Evolutionary conservation across 2,329 filamentous ascomycete species (phyloP).

Genomic region (Phyllosticta ampelicida): DNA sequence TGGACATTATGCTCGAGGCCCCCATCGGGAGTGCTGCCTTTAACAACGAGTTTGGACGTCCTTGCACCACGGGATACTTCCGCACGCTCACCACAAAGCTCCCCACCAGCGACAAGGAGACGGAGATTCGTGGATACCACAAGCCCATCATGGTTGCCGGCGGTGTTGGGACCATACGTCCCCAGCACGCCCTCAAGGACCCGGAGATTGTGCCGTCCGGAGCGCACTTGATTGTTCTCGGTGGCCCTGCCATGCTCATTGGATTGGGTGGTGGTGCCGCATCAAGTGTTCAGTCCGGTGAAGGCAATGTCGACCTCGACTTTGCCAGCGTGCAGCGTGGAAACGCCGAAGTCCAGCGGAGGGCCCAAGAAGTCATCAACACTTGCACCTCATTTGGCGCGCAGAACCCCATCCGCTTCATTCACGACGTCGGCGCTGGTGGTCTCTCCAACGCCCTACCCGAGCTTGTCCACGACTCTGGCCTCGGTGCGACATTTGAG

Average conservation of each 20-base stretch:
- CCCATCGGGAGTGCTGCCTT: constrained; percentile 91
- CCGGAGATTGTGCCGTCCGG: constrained; percentile 68
- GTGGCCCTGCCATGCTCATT: constrained; percentile 95
- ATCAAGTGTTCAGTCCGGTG: constrained; percentile 78
- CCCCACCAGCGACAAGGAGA: constrained; percentile 47
- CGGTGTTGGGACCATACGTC: constrained; percentile 83
- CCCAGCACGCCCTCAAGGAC: constrained; percentile 81
- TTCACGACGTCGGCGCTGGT: constrained; percentile 94
- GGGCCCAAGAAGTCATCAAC: constrained; percentile 97
- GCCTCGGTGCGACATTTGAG: constrained; percentile 83
- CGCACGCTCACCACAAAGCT: constrained; percentile 71
- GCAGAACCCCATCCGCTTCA: constrained; percentile 86
- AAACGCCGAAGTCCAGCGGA: constrained; percentile 90
- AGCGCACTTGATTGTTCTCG: constrained; percentile 85
- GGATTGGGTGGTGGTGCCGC: constrained; percentile 91
- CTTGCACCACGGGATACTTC: constrained; percentile 82
- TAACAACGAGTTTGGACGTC: constrained; percentile 96
- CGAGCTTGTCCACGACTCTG: constrained; percentile 84
- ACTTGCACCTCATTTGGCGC: constrained; percentile 75
- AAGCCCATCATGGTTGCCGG: constrained; percentile 99
- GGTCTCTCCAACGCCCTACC: constrained; percentile 77
- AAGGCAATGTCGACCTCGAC: constrained; percentile 83
- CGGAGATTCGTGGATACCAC: constrained; percentile 81
- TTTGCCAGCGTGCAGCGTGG: constrained; percentile 96
- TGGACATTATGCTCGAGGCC: constrained; percentile 96